These are phyloP conservation scores for Rossbeevera mucosa DNA, from an alignment of 768 basidiomycete species.

Conservation along the genomic window DNA sequence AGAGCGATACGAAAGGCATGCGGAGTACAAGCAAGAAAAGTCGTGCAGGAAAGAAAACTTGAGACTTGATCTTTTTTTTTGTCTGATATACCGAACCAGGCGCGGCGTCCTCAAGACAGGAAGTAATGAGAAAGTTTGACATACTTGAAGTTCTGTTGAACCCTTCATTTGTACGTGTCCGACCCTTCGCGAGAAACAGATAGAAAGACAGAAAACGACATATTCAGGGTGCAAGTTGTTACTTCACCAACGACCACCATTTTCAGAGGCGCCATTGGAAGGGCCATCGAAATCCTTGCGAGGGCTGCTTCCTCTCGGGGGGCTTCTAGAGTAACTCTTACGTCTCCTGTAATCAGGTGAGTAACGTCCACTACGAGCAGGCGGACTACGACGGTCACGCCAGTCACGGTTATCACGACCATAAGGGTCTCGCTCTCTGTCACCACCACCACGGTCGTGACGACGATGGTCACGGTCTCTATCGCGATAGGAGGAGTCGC, in stretches of 20 bases:
- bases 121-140: constrained; percentile 49
- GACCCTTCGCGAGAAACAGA: constrained; percentile 37
- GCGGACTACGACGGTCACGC: constrained; percentile 76
- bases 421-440: constrained; percentile 57
- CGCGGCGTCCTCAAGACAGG: constrained; percentile 42
- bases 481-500: constrained; percentile 41
- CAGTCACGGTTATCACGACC: constrained; percentile 71
- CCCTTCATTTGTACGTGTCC: constrained; percentile 40
- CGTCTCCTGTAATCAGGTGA: constrained; percentile 76
- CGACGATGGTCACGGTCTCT: constrained; percentile 41
- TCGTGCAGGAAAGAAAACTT: constrained; percentile 57
- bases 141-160: constrained; percentile 42
- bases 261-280: constrained; percentile 36
- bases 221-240: constrained; percentile 14
- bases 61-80: constrained; percentile 59
- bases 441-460: constrained; percentile 29
- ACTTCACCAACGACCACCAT: constrained; percentile 60
- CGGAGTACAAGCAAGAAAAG: constrained; percentile 46
- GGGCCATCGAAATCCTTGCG: constrained; percentile 46
- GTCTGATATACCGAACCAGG: constrained; percentile 51
- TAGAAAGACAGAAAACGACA: constrained; percentile 26
- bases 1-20: constrained; percentile 42
- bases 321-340: constrained; percentile 75
- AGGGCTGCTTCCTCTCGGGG: constrained; percentile 67
- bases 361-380: constrained; percentile 62